These are phyloP conservation scores for Epichloe sp. DNA, from an alignment of 2,329 filamentous ascomycete genomes.

Conservation along the genomic window DNA sequence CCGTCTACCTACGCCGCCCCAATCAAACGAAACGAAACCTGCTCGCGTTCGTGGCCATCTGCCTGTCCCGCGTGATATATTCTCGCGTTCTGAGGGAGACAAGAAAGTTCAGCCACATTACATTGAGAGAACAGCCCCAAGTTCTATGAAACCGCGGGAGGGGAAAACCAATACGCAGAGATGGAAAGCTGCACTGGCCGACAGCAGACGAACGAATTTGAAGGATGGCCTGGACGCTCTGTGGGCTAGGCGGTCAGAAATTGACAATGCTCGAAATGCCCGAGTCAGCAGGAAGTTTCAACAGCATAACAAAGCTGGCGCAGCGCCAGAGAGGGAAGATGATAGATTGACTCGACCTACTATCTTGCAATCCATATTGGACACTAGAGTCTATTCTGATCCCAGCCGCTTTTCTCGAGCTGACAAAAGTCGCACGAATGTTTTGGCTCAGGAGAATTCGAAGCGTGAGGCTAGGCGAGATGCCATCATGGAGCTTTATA, in stretches of 20 bases:
- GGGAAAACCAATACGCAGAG: constrained; percentile 27
- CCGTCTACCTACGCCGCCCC: constrained; percentile 63
- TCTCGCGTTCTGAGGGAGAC: constrained; percentile 42
- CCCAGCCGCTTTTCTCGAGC: constrained; percentile 46
- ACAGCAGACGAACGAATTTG: constrained; percentile 57
- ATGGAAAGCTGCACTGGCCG: constrained; percentile 66
- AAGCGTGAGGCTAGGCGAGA: constrained; percentile 52
- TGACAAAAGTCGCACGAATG: constrained; percentile 29
- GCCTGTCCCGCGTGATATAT: constrained; percentile 71
- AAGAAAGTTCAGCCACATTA: constrained; percentile 51
- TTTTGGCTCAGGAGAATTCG: constrained; percentile 25
- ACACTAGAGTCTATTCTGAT: constrained; percentile 43
- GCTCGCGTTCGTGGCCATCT: constrained; percentile 59
- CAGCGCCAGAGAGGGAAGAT: constrained; percentile 58
- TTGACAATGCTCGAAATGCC: constrained; percentile 21
- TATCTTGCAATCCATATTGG: constrained; percentile 36
- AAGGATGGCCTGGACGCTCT: constrained; percentile 57
- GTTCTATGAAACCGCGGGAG: constrained; percentile 30
- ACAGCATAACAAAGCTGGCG: constrained; percentile 33
- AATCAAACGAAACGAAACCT: constrained; percentile 42
- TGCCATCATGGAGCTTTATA: constrained; percentile 75
- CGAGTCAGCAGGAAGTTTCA: constrained; percentile 35
- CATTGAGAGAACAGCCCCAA: constrained; percentile 43
- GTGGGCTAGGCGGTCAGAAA: constrained; percentile 46
- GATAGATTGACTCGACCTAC: constrained; percentile 63